Base-by-base conservation (phyloP, 495 filamentous ascomycete species). In the Penicillium samsonianum region DNA sequence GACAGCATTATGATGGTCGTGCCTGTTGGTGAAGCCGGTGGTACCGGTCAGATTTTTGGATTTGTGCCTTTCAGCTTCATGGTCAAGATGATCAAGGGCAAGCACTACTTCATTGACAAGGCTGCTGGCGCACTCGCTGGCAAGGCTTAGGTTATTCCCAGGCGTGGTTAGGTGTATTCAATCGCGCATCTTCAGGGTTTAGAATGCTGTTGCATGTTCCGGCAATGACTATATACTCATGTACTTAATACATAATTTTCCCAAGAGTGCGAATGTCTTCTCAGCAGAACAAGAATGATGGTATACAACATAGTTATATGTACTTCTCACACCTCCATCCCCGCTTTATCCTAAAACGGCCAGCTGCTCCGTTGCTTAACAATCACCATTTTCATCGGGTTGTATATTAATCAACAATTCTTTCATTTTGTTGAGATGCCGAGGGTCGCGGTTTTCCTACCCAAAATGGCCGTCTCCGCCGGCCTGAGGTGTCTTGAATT, bases 41-140 rank as follows among this genome's bases (percentile, higher is more conserved):
- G 79, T 2, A 81, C 79, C 0, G 81, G 82, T 1, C 80, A 83
- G 64, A 49, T 83, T 8, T 79, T 78, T 41, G 67, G 66, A 4
- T 74, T 73, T 59, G 71, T 65, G 46, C 51, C 73, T 2, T 83
- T 72, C 56, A 67, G 74, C 14, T 72, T 70, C 49, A 42, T 84
- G 47, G 70, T 84, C 17, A 68, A 62, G 63, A 72, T 72, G 43
- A 31, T 76, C 55, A 86, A 86, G 71, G 73, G 74, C 38, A 70
- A 62, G 55, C 69, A 73, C 40, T 75, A 63, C 31, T 73, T 79
- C 19, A 59, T 74, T 17, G 58, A 57, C 9, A 73, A 73, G 64
- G 71, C 71, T 19, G 26, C 52, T 14, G 12, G n/a, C 10, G 14
- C 20, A 2, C 11, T 69, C 14, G 53, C 49, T 20, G 67, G 64